Conservation (phyloP, 345 rosid genomes). For the Eucalyptus victrix region DNA sequence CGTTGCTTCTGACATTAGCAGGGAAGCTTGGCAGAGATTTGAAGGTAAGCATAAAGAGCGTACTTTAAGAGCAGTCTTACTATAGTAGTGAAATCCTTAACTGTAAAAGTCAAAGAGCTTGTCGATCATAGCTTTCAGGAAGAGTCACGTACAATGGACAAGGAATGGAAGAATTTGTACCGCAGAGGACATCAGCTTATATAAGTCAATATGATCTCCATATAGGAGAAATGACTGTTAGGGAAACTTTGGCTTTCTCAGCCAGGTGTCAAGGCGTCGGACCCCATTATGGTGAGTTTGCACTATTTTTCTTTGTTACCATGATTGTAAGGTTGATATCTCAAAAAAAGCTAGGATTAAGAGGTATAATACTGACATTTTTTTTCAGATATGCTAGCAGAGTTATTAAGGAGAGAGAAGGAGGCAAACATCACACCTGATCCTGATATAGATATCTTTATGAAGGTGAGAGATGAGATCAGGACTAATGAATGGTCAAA, state of each 20-base stretch:
- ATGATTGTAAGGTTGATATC: not conserved
- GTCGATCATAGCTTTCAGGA: slow-evolving; percentile 27
- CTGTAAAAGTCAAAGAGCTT: not conserved
- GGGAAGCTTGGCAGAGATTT: slow-evolving; percentile 43
- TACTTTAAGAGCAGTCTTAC: not conserved
- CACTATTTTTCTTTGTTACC: not conserved
- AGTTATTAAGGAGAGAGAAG: slow-evolving; percentile 65
- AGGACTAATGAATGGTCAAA: not conserved
- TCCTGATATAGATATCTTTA: slow-evolving; percentile 70
- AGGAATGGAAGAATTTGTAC: slow-evolving; percentile 54
- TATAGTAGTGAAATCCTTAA: not conserved
- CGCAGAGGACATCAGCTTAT: slow-evolving; percentile 48
- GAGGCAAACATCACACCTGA: slow-evolving; percentile 76
- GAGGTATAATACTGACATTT: not conserved
- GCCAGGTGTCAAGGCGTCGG: slow-evolving; percentile 63
- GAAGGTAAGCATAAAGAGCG: slow-evolving; percentile 13
- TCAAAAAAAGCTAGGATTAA: not conserved
- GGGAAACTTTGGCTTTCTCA: slow-evolving; percentile 53
- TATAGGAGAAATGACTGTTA: slow-evolving; percentile 52
- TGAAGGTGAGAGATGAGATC: slow-evolving; percentile 35
- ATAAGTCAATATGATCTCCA: slow-evolving; percentile 54
- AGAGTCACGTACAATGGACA: slow-evolving; percentile 50
- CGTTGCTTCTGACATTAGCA: slow-evolving; percentile 35
- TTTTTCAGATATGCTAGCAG: slow-evolving; percentile 52
- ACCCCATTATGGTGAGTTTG: slow-evolving; percentile 29